Base-by-base conservation (phyloP, 2,329 filamentous ascomycete genomes). In the Alternaria ventricosa region DNA sequence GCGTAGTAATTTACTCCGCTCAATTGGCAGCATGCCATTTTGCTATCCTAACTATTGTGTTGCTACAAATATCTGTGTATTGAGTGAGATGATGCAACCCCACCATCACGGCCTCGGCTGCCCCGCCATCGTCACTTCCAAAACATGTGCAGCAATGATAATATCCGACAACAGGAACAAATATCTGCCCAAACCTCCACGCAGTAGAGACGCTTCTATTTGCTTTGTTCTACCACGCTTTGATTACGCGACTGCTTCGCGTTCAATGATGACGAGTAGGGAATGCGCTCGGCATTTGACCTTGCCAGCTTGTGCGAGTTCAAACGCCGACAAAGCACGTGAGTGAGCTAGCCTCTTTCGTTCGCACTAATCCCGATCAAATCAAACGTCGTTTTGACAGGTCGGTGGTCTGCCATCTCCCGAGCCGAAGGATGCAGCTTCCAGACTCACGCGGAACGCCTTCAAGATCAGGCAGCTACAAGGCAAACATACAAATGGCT, bases 251-350 rank as follows among this genome's bases (percentile, higher is more conserved):
- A 1, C 15, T 41, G 15, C 36, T 41, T 41, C 36, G 36, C 36
- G 36, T 11, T 41, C 0, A 41, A 41, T 10, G n/a, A 41, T 41
- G 36, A 18, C 8, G 36, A 41, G 4, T 41, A 10, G 18, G 10
- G 36, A 41, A n/a, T 5, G 12, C 30, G 5, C 4, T 60, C 64
- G 64, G 64, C 61, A 23, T 66, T 44, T 66, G 64, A 60, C 8
- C 20, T 53, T 28, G 12, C 11, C 3, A 27, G 36, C 36, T 18
- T 6, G 4, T 41, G 18, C 36, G 20, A 41, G 41, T 58, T 63
- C 67, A 70, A 61, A 66, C 23, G 55, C 67, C 67, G 67, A 66
- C 44, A 25, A 6, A 20, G 6, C 60, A 69, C 64, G 65, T 67
- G 60, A 57, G n/a, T n/a, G 9, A 6, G 12, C 57, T 56, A 51